Conservation (phyloP, 148 eudicot species). For the Vaccinium darrowii region DNA sequence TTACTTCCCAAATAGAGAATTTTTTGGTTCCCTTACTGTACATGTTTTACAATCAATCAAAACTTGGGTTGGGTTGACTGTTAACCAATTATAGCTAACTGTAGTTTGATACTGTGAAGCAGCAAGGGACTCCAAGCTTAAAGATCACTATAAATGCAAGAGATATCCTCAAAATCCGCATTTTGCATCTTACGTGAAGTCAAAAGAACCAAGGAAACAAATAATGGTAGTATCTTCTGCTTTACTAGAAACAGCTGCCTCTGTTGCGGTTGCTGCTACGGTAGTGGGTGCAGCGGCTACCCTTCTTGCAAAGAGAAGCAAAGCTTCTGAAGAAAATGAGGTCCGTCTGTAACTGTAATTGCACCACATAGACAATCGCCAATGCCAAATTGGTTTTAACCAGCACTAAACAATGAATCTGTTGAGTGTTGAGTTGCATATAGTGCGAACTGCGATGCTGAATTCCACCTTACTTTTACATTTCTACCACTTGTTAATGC, state of each 20-base stretch:
- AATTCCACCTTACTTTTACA: not conserved
- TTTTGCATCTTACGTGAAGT: constrained; percentile 16
- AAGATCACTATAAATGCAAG: constrained; percentile 13
- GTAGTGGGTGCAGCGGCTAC: constrained; percentile 89
- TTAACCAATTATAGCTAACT: constrained; percentile 13
- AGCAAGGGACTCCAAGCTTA: constrained; percentile 33
- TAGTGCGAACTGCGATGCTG: not conserved
- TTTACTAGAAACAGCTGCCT: constrained; percentile 67
- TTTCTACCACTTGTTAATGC: not conserved
- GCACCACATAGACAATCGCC: not conserved
- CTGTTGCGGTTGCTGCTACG: constrained; percentile 78
- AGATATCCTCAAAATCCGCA: constrained; percentile 14
- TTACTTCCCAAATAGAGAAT: not conserved
- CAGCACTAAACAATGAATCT: not conserved
- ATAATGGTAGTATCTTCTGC: constrained; percentile 39
- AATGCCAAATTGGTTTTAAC: not conserved
- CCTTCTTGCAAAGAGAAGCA: constrained; percentile 61
- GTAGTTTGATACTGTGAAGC: constrained; percentile 35
- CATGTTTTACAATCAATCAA: not conserved
- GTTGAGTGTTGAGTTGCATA: not conserved
- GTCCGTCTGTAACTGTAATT: constrained; percentile 30
- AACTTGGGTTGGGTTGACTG: not conserved
- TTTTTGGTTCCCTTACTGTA: not conserved
- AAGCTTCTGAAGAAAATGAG: constrained; percentile 53
- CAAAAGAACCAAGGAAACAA: constrained; percentile 30